phyloP scores from a whole-genome alignment of 495 filamentous ascomycete species.

The Opeltia flavorubescens region DNA sequence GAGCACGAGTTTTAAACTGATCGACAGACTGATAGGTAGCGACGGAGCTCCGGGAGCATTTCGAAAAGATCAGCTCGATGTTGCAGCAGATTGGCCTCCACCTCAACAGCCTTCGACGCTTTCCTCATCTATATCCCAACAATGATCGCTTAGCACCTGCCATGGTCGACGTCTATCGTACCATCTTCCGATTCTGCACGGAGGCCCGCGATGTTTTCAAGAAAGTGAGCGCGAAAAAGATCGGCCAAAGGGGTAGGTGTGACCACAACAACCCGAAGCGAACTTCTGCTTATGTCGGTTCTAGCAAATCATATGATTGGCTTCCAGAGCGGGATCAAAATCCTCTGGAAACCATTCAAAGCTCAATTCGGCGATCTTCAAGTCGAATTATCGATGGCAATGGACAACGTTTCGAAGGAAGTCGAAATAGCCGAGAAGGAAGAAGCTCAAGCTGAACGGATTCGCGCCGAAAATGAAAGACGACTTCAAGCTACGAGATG shows the following conservation, averaged over 20 bases:
- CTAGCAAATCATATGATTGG: no score
- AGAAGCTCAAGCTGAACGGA: neutral
- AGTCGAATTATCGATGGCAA: neutral
- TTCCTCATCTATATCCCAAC: neutral
- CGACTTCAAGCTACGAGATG: neutral
- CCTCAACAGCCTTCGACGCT: neutral
- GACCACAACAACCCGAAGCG: no score
- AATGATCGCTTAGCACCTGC: neutral
- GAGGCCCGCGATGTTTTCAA: neutral
- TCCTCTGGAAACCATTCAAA: neutral
- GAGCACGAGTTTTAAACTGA: neutral
- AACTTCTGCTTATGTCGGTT: no score
- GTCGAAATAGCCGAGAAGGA: neutral
- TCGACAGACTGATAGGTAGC: neutral
- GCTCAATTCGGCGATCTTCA: neutral
- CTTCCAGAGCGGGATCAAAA: neutral
- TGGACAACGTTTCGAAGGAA: neutral
- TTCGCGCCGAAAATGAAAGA: neutral
- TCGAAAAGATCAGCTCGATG: neutral
- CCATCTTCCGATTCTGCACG: neutral
- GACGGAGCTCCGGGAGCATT: neutral
- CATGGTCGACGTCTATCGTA: neutral
- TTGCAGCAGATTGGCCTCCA: neutral
- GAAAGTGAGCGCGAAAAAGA: neutral
- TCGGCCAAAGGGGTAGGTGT: neutral